Evolutionary conservation across 805 yeast species (phyloP).

Genomic region (Candida germanica): DNA sequence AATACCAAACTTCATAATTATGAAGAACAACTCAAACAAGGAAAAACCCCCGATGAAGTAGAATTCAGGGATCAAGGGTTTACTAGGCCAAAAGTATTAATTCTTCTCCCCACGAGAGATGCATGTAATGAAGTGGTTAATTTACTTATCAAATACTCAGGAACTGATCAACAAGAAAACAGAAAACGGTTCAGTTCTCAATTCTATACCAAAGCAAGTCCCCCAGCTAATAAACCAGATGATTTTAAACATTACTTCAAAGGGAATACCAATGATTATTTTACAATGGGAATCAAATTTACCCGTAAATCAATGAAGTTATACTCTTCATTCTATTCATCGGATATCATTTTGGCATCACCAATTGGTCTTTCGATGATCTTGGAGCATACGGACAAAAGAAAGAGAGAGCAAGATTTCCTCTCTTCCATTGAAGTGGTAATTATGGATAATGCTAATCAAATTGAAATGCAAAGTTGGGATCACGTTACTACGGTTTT

Average conservation of each 20-base stretch:
- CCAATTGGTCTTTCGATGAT: conserved; percentile 82
- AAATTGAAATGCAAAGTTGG: conserved; percentile 91
- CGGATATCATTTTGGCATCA: conserved; percentile 86
- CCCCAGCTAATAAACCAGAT: conserved; percentile 64
- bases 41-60: conserved; percentile 37
- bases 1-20: conserved; percentile 52
- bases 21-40: conserved; percentile 42
- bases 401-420: conserved; percentile 72
- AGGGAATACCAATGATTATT: conserved; percentile 90
- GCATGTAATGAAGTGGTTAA: conserved; percentile 68
- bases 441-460: conserved; percentile 79
- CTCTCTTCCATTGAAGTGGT: conserved; percentile 83
- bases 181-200: conserved; percentile 70
- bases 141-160: conserved; percentile 58
- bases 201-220: conserved; percentile 50
- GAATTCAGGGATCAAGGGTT: conserved; percentile 92
- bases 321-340: conserved; percentile 76
- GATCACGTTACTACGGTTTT: conserved; percentile 68
- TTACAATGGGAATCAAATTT: conserved; percentile 85
- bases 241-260: conserved; percentile 78
- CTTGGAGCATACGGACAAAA: conserved; percentile 56
- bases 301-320: conserved; percentile 84
- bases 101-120: conserved; percentile 81
- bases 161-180: conserved; percentile 76
- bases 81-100: conserved; percentile 84